A percentile compares a stretch with the other conserved stretches of the same genome.
Conservation (phyloP, 371 early-diverging fungal genomes). For the Amoeboaphelidium occidentale region DNA sequence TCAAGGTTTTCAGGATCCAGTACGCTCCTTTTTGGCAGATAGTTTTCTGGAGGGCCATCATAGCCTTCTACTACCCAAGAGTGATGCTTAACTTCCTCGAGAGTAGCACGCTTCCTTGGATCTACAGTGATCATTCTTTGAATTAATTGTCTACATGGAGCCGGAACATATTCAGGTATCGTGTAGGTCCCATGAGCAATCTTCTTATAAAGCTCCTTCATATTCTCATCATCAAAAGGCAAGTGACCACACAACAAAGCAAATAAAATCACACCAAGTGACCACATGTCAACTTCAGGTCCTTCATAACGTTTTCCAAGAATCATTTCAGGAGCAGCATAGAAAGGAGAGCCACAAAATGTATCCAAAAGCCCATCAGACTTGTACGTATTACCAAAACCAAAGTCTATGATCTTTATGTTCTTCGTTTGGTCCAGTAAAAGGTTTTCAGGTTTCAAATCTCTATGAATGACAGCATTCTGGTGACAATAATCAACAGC, state of each 20-base stretch:
- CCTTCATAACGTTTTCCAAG: slow-evolving; percentile 40
- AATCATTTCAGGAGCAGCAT: slow-evolving; percentile 67
- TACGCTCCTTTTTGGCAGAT: slow-evolving; percentile 16
- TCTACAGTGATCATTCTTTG: slow-evolving; percentile 21
- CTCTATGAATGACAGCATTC: slow-evolving; percentile 83
- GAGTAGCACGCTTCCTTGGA: slow-evolving; percentile 21
- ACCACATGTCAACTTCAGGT: slow-evolving; percentile 31
- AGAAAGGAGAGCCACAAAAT: slow-evolving; percentile 71
- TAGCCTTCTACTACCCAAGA: slow-evolving; percentile 25
- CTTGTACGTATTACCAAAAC: slow-evolving; percentile 72
- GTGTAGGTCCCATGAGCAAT: slow-evolving; percentile 23
- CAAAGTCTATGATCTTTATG: slow-evolving; percentile 90
- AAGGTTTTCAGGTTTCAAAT: slow-evolving; percentile 86
- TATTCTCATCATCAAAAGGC: slow-evolving; percentile 30
- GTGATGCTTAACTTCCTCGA: slow-evolving; percentile 21
- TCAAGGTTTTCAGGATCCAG: slow-evolving; percentile 8
- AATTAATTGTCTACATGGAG: slow-evolving; percentile 20
- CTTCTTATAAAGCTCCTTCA: slow-evolving; percentile 22
- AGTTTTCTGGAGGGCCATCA: slow-evolving; percentile 12
- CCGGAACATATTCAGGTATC: slow-evolving; percentile 14
- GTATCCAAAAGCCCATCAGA: slow-evolving; percentile 55
- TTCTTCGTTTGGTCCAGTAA: slow-evolving; percentile 68
- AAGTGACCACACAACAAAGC: slow-evolving; percentile 19
- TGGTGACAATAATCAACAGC: slow-evolving; percentile 51
- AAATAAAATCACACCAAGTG: slow-evolving; percentile 22